Percentiles rank a stretch among this genome's conserved stretches.
phyloP scores from a whole-genome alignment of 768 basidiomycete genomes.

The Termitomyces sp. region DNA sequence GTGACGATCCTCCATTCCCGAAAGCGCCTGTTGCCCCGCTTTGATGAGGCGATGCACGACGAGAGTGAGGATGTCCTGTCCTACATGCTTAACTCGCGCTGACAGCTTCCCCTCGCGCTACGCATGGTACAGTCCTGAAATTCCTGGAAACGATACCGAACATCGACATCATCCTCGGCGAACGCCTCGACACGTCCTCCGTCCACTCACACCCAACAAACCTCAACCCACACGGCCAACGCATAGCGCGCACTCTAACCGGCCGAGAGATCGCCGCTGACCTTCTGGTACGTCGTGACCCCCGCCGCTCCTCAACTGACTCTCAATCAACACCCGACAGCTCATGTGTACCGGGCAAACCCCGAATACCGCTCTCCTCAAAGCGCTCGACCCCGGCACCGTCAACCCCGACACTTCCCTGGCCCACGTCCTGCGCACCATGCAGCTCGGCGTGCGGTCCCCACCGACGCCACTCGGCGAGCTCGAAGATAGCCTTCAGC shows the following conservation, averaged over 20 bases:
- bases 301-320: neutral
- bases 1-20: slow-evolving; percentile 64
- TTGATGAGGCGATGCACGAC: slow-evolving; percentile 2
- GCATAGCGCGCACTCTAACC: slow-evolving; percentile 41
- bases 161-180: slow-evolving; percentile 50
- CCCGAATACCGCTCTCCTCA: slow-evolving; percentile 51
- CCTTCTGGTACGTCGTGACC: slow-evolving; percentile 39
- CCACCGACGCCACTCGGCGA: neutral
- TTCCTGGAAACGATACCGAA: slow-evolving; percentile 35
- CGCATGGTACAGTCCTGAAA: slow-evolving; percentile 33
- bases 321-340: slow-evolving; percentile 21
- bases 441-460: slow-evolving; percentile 41
- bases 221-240: slow-evolving; percentile 22
- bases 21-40: slow-evolving; percentile 17
- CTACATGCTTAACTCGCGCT: neutral
- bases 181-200: slow-evolving; percentile 45
- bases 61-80: neutral
- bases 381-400: slow-evolving; percentile 35
- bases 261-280: slow-evolving; percentile 52
- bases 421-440: slow-evolving; percentile 43
- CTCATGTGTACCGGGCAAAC: slow-evolving; percentile 60
- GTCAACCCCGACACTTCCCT: slow-evolving; percentile 36
- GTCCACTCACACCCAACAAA: slow-evolving; percentile 23
- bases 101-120: neutral
- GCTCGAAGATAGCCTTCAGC: slow-evolving; percentile 18